Evolutionary conservation across 225 moss, liverwort and hornwort species (phyloP).

Genomic region (Neckera pumila): DNA sequence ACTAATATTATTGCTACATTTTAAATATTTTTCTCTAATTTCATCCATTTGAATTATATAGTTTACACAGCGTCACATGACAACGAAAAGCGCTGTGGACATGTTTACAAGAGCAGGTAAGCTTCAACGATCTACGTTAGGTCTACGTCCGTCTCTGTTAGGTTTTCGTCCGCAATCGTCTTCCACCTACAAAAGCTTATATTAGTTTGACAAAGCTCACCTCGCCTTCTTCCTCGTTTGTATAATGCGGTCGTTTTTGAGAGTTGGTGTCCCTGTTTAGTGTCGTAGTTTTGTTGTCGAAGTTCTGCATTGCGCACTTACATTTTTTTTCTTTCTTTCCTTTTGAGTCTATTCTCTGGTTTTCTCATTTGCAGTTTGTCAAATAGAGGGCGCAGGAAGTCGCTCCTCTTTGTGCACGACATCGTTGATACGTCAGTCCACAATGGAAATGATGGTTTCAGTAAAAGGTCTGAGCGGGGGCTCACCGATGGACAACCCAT

Average conservation of each 20-base stretch:
- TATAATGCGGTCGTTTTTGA: too few relatives aligned
- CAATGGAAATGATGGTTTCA: constrained; percentile 47
- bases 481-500: not conserved
- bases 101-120: too few relatives aligned
- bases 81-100: not conserved
- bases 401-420: not conserved
- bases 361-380: too few relatives aligned
- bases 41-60: too few relatives aligned
- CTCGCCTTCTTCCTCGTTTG: fast-evolving
- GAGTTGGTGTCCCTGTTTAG: too few relatives aligned
- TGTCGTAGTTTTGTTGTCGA: too few relatives aligned
- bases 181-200: not conserved
- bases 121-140: not conserved
- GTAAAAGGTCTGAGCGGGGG: constrained; percentile 57
- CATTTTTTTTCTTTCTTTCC: not conserved
- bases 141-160: not conserved
- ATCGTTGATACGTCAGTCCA: not conserved
- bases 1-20: not conserved
- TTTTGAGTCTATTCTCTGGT: not conserved
- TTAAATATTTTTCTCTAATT: not conserved
- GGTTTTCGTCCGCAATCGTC: not conserved
- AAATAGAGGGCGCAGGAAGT: not conserved
- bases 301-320: not conserved
- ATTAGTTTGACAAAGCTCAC: fast-evolving
- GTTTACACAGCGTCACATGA: not conserved